Conservation (phyloP, 2,329 filamentous ascomycete genomes). For the Epichloe gansuensis region DNA sequence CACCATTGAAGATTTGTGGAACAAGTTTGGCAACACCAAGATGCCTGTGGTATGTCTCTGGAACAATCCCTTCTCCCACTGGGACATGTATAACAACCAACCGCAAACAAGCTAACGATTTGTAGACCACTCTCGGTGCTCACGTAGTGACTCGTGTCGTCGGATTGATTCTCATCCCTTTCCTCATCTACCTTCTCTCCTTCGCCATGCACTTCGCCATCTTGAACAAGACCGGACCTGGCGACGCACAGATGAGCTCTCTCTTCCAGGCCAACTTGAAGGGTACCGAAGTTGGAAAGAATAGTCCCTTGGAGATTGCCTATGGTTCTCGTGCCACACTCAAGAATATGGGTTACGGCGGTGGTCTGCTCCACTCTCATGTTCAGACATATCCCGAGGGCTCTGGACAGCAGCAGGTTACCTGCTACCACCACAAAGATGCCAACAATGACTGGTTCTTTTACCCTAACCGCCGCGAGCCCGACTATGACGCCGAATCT, state of each 20-base stretch:
- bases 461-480: constrained; percentile 75
- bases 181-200: constrained; percentile 87
- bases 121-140: constrained; percentile 49
- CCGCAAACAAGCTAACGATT: not conserved
- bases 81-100: not conserved
- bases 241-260: constrained; percentile 99
- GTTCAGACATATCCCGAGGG: constrained; percentile 93
- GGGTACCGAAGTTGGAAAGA: constrained; percentile 85
- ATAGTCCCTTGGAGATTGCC: constrained; percentile 86
- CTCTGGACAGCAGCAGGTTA: constrained; percentile 88
- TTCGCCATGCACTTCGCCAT: constrained; percentile 93
- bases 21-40: constrained; percentile 88
- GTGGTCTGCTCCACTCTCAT: constrained; percentile 90
- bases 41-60: constrained; percentile 60
- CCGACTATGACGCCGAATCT: constrained; percentile 58
- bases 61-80: not conserved
- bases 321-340: constrained; percentile 80
- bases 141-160: constrained; percentile 72
- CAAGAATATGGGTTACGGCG: constrained; percentile 99
- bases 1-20: constrained; percentile 93
- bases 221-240: constrained; percentile 83
- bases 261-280: constrained; percentile 94
- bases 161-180: constrained; percentile 76
- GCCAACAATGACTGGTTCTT: constrained; percentile 99
- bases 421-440: constrained; percentile 99